A percentile compares a stretch with the other conserved stretches of the same genome.
These are phyloP conservation scores for Phytopythium chamaehyphon DNA, from an alignment of 352 stramenopile genomes.

Conservation along the genomic window DNA sequence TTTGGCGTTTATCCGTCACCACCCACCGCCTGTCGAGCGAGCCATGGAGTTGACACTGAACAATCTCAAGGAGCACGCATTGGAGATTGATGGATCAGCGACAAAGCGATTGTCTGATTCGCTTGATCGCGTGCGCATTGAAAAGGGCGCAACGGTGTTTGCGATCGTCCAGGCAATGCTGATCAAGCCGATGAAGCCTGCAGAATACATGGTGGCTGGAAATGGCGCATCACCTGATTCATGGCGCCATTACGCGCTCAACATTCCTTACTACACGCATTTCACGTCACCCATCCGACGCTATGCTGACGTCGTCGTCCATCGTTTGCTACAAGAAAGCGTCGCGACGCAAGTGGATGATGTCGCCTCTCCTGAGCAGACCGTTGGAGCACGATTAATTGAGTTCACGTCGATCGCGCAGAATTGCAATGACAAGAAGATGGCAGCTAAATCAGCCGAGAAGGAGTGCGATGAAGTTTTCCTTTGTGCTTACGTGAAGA, in stretches of 20 bases:
- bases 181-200: conserved; percentile 93
- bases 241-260: conserved; percentile 95
- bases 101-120: conserved; percentile 84
- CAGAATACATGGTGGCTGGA: conserved; percentile 91
- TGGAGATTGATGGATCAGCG: conserved; percentile 80
- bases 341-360: conserved; percentile 16
- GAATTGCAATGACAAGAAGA: conserved; percentile 87
- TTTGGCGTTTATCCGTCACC: conserved; percentile 89
- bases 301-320: conserved; percentile 88
- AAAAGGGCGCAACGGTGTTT: conserved; percentile 75
- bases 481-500: conserved; percentile 71
- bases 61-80: conserved; percentile 41
- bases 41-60: conserved; percentile 44
- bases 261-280: conserved; percentile 98
- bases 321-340: conserved; percentile 61
- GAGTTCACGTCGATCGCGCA: conserved; percentile 48
- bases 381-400: conserved; percentile 25
- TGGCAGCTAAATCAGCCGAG: conserved; percentile 75
- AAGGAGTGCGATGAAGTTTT: conserved; percentile 78
- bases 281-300: conserved; percentile 97
- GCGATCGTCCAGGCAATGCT: conserved; percentile 90
- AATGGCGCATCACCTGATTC: conserved; percentile 52
- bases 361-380: conserved; percentile 2
- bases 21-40: conserved; percentile 67
- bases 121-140: conserved; percentile 69